These are phyloP conservation scores for Sicyos baderoa DNA, from an alignment of 306 rosid genomes.

Conservation along the genomic window DNA sequence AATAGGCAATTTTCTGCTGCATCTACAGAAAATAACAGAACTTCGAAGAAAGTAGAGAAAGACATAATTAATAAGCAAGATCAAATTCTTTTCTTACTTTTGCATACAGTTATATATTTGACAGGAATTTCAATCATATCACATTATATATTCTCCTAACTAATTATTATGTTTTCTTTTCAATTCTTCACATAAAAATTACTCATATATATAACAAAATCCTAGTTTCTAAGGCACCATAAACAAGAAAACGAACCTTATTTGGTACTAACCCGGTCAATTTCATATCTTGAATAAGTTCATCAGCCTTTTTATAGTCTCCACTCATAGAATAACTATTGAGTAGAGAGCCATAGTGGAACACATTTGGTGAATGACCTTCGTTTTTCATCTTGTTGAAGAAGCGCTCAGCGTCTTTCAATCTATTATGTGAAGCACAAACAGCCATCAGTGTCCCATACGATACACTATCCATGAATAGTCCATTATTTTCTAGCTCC, in stretches of 20 bases:
- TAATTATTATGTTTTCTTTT: not conserved
- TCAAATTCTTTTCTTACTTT: not conserved
- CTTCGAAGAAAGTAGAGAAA: not conserved
- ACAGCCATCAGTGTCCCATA: conserved; percentile 82
- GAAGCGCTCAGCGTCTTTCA: conserved; percentile 65
- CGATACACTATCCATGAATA: conserved; percentile 60
- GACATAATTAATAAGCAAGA: not conserved
- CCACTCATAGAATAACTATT: conserved; percentile 69
- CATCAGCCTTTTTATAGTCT: conserved; percentile 61
- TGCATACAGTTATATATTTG: not conserved
- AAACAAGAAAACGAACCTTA: conserved; percentile 72
- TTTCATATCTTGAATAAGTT: conserved; percentile 62
- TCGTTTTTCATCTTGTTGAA: conserved; percentile 70
- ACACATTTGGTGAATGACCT: conserved; percentile 63
- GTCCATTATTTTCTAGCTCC: conserved; percentile 47
- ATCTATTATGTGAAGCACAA: conserved; percentile 75
- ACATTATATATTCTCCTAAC: not conserved
- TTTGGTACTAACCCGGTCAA: conserved; percentile 82
- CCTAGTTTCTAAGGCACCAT: not conserved
- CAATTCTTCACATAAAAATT: not conserved
- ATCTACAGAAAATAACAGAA: not conserved
- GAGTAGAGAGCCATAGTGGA: conserved; percentile 78
- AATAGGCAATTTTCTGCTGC: no score
- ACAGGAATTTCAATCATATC: not conserved
- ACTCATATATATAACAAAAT: not conserved